phyloP scores from a whole-genome alignment of 2,329 filamentous ascomycete species.

The Metarhizium humberi region DNA sequence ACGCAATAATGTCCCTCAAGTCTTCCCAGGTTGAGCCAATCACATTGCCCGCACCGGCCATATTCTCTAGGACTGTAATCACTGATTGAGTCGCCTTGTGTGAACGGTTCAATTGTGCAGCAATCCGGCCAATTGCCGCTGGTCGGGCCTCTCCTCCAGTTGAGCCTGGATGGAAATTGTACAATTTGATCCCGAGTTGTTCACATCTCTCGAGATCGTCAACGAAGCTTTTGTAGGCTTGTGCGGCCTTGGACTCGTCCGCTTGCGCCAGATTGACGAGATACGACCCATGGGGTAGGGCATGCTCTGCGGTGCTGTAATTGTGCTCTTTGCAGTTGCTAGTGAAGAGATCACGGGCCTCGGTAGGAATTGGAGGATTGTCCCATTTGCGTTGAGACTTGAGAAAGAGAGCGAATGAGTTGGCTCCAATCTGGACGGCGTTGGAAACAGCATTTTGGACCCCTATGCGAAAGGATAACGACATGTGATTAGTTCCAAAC shows the following conservation, averaged over 20 bases:
- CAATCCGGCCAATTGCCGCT: conserved; percentile 69
- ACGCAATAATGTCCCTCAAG: conserved; percentile 71
- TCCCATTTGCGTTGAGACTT: conserved; percentile 96
- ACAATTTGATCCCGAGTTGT: conserved; percentile 75
- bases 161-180: conserved; percentile 95
- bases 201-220: conserved; percentile 86
- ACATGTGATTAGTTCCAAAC: conserved; percentile 3
- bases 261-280: conserved; percentile 90
- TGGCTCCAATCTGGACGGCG: conserved; percentile 72
- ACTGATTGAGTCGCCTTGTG: conserved; percentile 69
- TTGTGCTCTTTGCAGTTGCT: conserved; percentile 56
- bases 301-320: conserved; percentile 63
- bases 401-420: conserved; percentile 88
- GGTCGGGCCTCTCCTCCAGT: conserved; percentile 57
- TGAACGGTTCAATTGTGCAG: conserved; percentile 70
- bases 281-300: conserved; percentile 91
- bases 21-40: conserved; percentile 82
- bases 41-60: conserved; percentile 84
- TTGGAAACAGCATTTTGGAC: conserved; percentile 84
- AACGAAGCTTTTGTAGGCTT: conserved; percentile 78
- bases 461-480: conserved; percentile 38
- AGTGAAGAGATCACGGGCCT: conserved; percentile 61
- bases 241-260: conserved; percentile 68
- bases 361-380: conserved; percentile 64
- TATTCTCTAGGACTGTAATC: conserved; percentile 84